phyloP scores from a whole-genome alignment of 441 rosid species.

The Metrosideros polymorpha region DNA sequence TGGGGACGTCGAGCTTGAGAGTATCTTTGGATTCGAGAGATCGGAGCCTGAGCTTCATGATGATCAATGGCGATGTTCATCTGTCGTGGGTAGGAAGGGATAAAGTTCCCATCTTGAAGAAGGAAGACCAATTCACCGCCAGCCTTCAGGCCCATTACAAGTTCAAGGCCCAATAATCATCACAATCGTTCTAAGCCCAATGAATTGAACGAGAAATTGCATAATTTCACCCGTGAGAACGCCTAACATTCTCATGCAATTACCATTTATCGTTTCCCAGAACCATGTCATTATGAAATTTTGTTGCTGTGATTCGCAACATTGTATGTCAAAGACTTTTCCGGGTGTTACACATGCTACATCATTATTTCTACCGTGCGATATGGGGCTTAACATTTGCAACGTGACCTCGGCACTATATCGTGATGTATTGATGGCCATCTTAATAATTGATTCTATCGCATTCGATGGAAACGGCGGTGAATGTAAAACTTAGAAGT shows the following conservation, averaged over 20 bases:
- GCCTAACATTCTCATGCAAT: not conserved
- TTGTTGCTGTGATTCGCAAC: too few relatives aligned
- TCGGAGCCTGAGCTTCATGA: conserved; percentile 53
- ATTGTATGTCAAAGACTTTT: too few relatives aligned
- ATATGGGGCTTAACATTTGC: not conserved
- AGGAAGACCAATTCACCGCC: not conserved
- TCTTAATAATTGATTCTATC: too few relatives aligned
- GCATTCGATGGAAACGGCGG: too few relatives aligned
- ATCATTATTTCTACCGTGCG: too few relatives aligned
- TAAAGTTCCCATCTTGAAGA: not conserved
- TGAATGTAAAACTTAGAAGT: too few relatives aligned
- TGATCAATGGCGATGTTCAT: not conserved
- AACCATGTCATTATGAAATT: too few relatives aligned
- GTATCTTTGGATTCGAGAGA: conserved; percentile 38
- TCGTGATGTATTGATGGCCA: too few relatives aligned
- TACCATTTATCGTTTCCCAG: not conserved
- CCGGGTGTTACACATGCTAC: too few relatives aligned
- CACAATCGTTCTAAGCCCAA: not conserved
- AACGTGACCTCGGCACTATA: too few relatives aligned
- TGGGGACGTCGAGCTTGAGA: conserved; percentile 29
- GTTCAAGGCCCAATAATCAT: not conserved
- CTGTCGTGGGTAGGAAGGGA: not conserved
- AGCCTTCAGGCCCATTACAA: not conserved
- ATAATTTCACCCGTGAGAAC: not conserved
- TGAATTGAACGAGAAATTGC: too few relatives aligned